Conservation (phyloP, 306 rosid species). For the Glycine tomentella region DNA sequence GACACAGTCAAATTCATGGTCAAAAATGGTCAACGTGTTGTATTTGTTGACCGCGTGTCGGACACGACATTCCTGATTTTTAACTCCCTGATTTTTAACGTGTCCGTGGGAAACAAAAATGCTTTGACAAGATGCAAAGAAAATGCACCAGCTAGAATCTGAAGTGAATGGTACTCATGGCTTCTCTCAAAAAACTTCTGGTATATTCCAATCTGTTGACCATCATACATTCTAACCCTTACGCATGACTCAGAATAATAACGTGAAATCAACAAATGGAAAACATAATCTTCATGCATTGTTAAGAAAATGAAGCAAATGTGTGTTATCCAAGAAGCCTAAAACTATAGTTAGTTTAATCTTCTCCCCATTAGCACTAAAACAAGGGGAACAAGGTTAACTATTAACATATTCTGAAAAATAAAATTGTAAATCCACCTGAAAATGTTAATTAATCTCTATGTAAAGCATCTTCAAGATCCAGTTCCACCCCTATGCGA, state of each 20-base stretch:
- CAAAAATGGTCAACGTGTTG: no score
- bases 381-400: conserved; percentile 43
- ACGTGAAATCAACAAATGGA: conserved; percentile 10
- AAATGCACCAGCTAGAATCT: no score
- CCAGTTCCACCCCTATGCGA: conserved; percentile 64
- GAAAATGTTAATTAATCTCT: conserved; percentile 55
- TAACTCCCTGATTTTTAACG: no score
- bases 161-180: no score
- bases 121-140: background rate
- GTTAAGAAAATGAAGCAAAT: conserved; percentile 36
- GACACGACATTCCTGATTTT: no score
- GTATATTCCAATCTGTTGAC: no score
- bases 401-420: background rate
- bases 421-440: background rate
- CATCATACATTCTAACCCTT: background rate
- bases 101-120: no score
- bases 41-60: no score
- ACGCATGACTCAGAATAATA: background rate
- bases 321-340: conserved; percentile 26
- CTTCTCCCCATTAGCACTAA: conserved; percentile 42
- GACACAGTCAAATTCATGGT: no score
- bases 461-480: conserved; percentile 72
- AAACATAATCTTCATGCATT: conserved; percentile 37
- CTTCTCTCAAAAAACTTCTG: no score
- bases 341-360: conserved; percentile 44